These are phyloP conservation scores for Acorus calamus DNA, from an alignment of 106 monocot genomes.

Conservation along the genomic window DNA sequence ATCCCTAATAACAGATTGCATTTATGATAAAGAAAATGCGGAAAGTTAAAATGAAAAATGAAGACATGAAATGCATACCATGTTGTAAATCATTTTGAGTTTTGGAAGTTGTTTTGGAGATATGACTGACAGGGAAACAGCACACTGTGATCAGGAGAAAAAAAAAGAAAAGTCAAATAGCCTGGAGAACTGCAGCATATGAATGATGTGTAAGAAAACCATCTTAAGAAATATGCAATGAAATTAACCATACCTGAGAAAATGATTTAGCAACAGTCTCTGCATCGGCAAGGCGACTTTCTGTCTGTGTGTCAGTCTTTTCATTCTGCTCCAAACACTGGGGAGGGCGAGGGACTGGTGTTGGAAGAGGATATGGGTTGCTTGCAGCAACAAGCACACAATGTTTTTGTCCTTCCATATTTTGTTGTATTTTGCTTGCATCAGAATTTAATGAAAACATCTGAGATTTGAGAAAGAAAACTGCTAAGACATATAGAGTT, in stretches of 20 bases:
- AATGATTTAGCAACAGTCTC: slow-evolving; percentile 88
- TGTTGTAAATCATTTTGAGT: slow-evolving; percentile 73
- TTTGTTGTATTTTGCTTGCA: slow-evolving; percentile 48
- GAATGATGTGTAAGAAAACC: not conserved
- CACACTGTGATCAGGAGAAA: slow-evolving; percentile 38
- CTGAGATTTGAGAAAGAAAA: slow-evolving; percentile 16
- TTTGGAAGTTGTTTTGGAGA: slow-evolving; percentile 89
- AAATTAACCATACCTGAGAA: slow-evolving; percentile 41
- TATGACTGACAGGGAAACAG: slow-evolving; percentile 76
- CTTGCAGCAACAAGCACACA: slow-evolving; percentile 89
- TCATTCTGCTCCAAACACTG: slow-evolving; percentile 37
- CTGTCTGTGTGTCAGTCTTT: slow-evolving; percentile 26
- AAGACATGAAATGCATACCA: slow-evolving; percentile 35
- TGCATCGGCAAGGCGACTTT: slow-evolving; percentile 75
- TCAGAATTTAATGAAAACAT: slow-evolving; percentile 39
- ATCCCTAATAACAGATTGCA: too few relatives aligned
- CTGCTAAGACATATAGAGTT: too few relatives aligned
- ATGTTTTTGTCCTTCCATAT: slow-evolving; percentile 65
- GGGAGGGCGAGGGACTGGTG: slow-evolving; percentile 54
- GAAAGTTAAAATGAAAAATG: not conserved
- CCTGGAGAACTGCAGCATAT: too few relatives aligned
- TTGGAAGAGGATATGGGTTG: slow-evolving; percentile 84
- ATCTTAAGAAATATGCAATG: not conserved
- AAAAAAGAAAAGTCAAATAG: not conserved
- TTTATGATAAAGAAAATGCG: not conserved